Base-by-base conservation (phyloP, 345 rosid species). In the Eucalyptus pauciflora region DNA sequence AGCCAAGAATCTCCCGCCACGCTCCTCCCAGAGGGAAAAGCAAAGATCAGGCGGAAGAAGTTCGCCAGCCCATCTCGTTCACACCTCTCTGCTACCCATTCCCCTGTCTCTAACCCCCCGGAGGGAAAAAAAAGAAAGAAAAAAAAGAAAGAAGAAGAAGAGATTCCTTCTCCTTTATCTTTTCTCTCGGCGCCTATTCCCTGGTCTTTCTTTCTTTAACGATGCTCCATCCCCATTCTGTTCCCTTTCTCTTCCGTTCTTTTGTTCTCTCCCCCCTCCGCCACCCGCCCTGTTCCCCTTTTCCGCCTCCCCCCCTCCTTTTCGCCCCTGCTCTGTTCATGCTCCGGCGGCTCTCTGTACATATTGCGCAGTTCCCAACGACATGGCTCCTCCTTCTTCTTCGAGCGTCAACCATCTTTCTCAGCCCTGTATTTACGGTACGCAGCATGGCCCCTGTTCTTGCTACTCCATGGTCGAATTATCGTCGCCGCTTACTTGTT, bases 351-450 rank as follows among this genome's bases (percentile, higher is more conserved):
- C 60, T 49, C 31, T 54, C 79, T 87, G 48, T 50, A 49, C 50
- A 25, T 41, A 33, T 87, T 86, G 29, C 18, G 60, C 89, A 27
- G 49, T n/a, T 83, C 88, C 29, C 49, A 79, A 80, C 25, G 58
- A 52, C 93, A 94, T 96, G 98, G 96, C 95, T 89, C 93, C 94
- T 90, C 93, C 95, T 86, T 24, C 95, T 86, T 31, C 96, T 69
- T 58, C 86, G 91, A 13, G 91, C 88, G 91, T 95, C 91, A 95
- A 88, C 93, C 95, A 93, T 83, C 92, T 94, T 90, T 95, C 99
- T 20, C 95, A 96, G 88, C 99, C 98, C 88, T 96, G 98, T 76
- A 92, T 96, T 88, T 94, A 96, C 50, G 99, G 99, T 96, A 89
- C 52, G 89, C 54, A 14, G 13, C 37, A 33, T 87, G 85, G 41